These are phyloP conservation scores for Populus tremula DNA, from an alignment of 345 rosid species.

Conservation along the genomic window DNA sequence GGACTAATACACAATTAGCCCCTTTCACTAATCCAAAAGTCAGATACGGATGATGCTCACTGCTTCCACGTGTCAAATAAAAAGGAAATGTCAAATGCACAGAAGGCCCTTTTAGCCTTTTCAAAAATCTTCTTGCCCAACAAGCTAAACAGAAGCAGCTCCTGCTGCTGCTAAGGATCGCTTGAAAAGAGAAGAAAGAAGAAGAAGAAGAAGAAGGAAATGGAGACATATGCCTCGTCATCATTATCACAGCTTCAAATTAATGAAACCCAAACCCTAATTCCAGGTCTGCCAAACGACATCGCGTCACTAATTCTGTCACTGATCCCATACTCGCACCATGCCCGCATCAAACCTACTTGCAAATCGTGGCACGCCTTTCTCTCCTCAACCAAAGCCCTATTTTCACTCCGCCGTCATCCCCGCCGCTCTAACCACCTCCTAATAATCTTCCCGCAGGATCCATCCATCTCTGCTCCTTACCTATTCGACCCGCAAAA, in stretches of 20 bases:
- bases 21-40: no score
- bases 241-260: not conserved
- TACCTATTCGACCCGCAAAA: slow-evolving; percentile 67
- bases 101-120: not conserved
- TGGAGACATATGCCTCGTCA: not conserved
- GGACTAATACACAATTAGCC: no score
- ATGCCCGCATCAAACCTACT: slow-evolving; percentile 64
- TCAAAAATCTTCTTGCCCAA: not conserved
- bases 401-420: slow-evolving; percentile 54
- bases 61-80: not conserved
- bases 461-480: slow-evolving; percentile 75
- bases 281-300: slow-evolving; percentile 80
- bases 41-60: no score
- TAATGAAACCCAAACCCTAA: slow-evolving; percentile 40
- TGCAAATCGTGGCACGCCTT: slow-evolving; percentile 70
- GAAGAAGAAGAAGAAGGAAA: no score
- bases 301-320: slow-evolving; percentile 55
- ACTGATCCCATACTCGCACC: slow-evolving; percentile 68
- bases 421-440: slow-evolving; percentile 41
- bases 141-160: not conserved
- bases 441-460: slow-evolving; percentile 81
- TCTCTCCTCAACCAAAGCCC: slow-evolving; percentile 60
- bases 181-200: no score
- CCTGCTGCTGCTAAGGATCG: not conserved
- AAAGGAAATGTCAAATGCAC: not conserved